Evolutionary conservation across 2,329 filamentous ascomycete species (phyloP).

Genomic region (Dothiorella sarmentorum): DNA sequence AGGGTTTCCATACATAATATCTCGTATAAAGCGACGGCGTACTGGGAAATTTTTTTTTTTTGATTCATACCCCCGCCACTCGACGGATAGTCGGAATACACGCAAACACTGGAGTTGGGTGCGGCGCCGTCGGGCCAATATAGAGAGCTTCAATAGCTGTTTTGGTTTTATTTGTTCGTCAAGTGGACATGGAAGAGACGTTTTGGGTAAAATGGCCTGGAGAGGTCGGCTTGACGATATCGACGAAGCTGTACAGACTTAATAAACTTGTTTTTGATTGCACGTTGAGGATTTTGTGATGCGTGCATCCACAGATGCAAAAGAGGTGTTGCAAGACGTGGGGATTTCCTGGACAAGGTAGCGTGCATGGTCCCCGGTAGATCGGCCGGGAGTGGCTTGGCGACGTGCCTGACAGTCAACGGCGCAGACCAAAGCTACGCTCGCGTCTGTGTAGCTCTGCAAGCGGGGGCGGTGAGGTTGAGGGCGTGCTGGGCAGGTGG

Average conservation of each 20-base stretch:
- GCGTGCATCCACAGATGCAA: background rate
- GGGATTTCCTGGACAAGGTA: background rate
- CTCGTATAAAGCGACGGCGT: slow-evolving; percentile 4
- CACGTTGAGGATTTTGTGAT: background rate
- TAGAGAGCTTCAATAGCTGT: background rate
- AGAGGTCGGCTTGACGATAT: slow-evolving; percentile 1
- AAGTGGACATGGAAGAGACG: background rate
- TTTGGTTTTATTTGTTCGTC: background rate
- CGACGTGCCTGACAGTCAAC: background rate
- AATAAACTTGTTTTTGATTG: background rate
- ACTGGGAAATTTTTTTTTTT: slow-evolving; percentile 3
- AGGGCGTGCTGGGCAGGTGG: background rate
- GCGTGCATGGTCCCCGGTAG: slow-evolving; percentile 14
- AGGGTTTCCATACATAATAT: slow-evolving; percentile 8
- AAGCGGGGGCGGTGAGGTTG: background rate
- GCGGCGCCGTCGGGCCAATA: background rate
- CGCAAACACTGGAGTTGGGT: background rate
- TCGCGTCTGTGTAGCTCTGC: background rate
- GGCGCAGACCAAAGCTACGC: background rate
- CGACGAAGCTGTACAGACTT: slow-evolving; percentile 1
- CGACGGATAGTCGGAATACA: background rate
- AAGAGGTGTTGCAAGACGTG: background rate
- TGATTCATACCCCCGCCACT: slow-evolving; percentile 9
- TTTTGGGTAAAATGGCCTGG: slow-evolving; percentile 1
- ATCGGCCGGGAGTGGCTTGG: slow-evolving; percentile 17